These are phyloP conservation scores for Selaginella tamariscina DNA, from an alignment of 75 land plant species.

Conservation along the genomic window DNA sequence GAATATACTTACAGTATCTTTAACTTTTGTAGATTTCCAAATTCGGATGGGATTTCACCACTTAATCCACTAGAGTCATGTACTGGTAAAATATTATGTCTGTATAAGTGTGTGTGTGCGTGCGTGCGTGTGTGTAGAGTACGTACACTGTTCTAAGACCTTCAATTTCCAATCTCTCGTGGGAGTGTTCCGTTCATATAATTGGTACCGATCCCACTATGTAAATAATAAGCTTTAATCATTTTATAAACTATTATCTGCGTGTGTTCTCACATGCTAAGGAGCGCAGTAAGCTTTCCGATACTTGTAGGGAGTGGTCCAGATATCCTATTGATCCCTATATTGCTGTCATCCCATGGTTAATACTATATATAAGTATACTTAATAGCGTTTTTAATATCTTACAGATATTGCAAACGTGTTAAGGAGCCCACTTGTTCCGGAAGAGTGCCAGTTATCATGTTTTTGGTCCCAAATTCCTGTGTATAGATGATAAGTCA, in stretches of 20 bases:
- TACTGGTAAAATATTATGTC: no score
- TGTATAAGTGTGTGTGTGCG: no score
- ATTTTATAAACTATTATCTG: background rate
- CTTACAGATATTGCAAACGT: background rate
- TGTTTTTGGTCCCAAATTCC: slow-evolving; percentile 6
- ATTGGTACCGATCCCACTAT: slow-evolving; percentile 1
- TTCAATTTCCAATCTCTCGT: slow-evolving; percentile 2
- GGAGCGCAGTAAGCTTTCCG: background rate
- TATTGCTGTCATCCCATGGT: background rate
- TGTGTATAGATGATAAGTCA: no score
- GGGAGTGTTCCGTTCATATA: background rate
- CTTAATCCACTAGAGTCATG: slow-evolving; percentile 9
- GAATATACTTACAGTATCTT: slow-evolving; percentile 3
- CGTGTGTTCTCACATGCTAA: background rate
- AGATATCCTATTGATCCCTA: background rate
- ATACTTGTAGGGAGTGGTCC: background rate
- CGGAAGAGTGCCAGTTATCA: slow-evolving; percentile 6
- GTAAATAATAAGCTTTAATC: background rate
- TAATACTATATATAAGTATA: no score
- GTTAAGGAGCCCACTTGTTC: background rate
- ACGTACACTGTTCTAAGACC: background rate
- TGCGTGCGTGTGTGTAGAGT: background rate
- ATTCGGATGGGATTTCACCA: slow-evolving; percentile 13
- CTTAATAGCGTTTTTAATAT: no score
- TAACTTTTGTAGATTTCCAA: background rate